phyloP scores from a whole-genome alignment of 1,284 basidiomycete genomes.

The Xanthoconium separans region DNA sequence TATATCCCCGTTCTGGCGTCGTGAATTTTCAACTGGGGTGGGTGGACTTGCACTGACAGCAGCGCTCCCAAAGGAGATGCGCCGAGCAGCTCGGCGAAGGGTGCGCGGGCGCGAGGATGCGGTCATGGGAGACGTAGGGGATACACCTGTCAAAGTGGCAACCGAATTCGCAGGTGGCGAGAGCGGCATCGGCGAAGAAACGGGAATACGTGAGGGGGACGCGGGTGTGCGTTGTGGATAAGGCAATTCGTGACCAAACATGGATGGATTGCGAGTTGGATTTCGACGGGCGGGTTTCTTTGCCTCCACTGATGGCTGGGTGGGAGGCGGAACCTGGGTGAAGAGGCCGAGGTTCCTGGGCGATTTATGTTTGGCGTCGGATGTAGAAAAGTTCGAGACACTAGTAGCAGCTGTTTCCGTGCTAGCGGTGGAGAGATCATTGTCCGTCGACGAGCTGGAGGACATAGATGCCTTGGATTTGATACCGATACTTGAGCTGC shows the following conservation, averaged over 20 bases:
- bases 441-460: slow-evolving; percentile 34
- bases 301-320: slow-evolving; percentile 9
- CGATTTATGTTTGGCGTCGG: slow-evolving; percentile 21
- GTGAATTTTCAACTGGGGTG: slow-evolving; percentile 12
- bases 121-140: slow-evolving; percentile 4
- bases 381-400: slow-evolving; percentile 23
- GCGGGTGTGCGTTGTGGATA: slow-evolving; percentile 32
- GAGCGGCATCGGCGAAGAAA: slow-evolving; percentile 31
- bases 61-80: slow-evolving; percentile 31
- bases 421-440: slow-evolving; percentile 35
- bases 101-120: slow-evolving; percentile 29
- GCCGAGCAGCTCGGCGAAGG: slow-evolving; percentile 34
- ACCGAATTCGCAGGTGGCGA: slow-evolving; percentile 19
- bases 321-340: slow-evolving; percentile 21
- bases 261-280: slow-evolving; percentile 31
- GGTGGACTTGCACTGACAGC: slow-evolving; percentile 8
- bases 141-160: background rate
- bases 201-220: slow-evolving; percentile 32
- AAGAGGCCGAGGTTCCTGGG: slow-evolving; percentile 14
- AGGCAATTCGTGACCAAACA: slow-evolving; percentile 35
- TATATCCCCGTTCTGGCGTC: slow-evolving; percentile 15
- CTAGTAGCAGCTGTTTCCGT: slow-evolving; percentile 35
- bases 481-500: slow-evolving; percentile 16
- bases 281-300: slow-evolving; percentile 35
- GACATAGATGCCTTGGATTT: slow-evolving; percentile 26